These are phyloP conservation scores for Orobanche coerulescens DNA, from an alignment of 257 asterid species.

Conservation along the genomic window DNA sequence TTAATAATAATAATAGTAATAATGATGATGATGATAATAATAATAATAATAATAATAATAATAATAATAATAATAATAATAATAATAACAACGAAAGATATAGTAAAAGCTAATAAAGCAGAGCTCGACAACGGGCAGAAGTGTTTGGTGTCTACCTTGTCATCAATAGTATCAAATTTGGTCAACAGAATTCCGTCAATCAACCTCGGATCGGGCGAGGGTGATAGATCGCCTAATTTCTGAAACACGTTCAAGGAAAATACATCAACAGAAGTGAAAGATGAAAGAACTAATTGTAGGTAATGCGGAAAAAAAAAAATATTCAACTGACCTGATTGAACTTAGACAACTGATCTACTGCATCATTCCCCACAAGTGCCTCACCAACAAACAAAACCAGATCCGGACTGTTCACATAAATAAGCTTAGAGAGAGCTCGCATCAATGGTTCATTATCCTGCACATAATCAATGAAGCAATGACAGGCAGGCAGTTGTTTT, in stretches of 20 bases:
- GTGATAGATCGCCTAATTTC: slow-evolving; percentile 90
- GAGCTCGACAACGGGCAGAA: too few species aligned
- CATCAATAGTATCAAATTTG: slow-evolving; percentile 89
- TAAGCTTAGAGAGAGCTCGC: slow-evolving; percentile 95
- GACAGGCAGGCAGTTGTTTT: too few species aligned
- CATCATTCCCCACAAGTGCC: slow-evolving; percentile 96
- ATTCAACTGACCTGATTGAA: slow-evolving; percentile 62
- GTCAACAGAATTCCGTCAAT: slow-evolving; percentile 91
- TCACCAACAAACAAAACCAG: slow-evolving; percentile 86
- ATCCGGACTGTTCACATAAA: slow-evolving; percentile 74
- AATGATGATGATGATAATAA: too few species aligned
- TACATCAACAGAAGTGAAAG: not conserved
- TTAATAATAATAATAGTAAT: too few species aligned
- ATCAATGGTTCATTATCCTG: slow-evolving; percentile 96
- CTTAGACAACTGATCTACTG: slow-evolving; percentile 83
- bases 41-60: too few species aligned
- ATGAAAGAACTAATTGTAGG: not conserved
- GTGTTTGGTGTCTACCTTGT: slow-evolving; percentile 53
- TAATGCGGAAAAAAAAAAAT: not conserved
- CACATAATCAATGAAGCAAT: not conserved
- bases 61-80: too few species aligned
- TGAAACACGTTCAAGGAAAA: slow-evolving; percentile 26
- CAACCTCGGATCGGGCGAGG: slow-evolving; percentile 70
- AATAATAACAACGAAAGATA: too few species aligned
- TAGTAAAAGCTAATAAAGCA: too few species aligned